Evolutionary conservation across 1,139 yeast genomes (phyloP), one percentile per base, ranked within the genome.

Genomic region (Yamadazyma blattariae): DNA sequence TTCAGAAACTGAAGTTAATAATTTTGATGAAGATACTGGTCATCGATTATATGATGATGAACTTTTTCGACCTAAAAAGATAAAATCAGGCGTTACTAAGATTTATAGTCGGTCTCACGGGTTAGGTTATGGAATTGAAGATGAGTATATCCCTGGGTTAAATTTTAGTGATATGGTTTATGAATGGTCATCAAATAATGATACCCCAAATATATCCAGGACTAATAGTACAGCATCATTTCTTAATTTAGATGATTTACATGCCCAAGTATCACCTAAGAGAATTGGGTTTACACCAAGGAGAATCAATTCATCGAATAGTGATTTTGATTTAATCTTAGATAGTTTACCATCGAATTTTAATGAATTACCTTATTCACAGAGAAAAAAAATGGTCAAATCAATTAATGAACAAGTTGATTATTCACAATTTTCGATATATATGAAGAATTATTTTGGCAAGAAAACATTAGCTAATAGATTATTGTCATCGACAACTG

Each of bases 141-240:
- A 82, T 53, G 90, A 83, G 50, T 82, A 82, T 48, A 72, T 82
- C 12, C 89, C 89, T 0, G 85, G 81, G 19, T 60, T 82, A 28
- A 77, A 74, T 44, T 77, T 76, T 47, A 65, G 70, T 14, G 67
- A 68, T 29, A 59, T 66, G 55, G 49, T 69, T 2, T 59, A 59
- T 43, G 54, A 58, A 35, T 70, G 76, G 76, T 34, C 34, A 23
- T n/a, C n/a, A 23, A 12, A 11, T n/a, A 23, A 12, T 15, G 48
- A 44, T 23, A 46, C 51, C 12, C 51, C 51, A 2, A 45, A 45
- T 32, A 25, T 46, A 14, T 45, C 50, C 4, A 30, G 50, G 9
- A 45, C 59, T 12, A 57, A 55, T 32, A 57, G 49, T 35, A 42
- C 49, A 4, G 59, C 56, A 9, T 67, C 65, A 35, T 71, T 60